Evolutionary conservation across 1,284 basidiomycete genomes (phyloP).

Genomic region (Phaffia rhodozyma): DNA sequence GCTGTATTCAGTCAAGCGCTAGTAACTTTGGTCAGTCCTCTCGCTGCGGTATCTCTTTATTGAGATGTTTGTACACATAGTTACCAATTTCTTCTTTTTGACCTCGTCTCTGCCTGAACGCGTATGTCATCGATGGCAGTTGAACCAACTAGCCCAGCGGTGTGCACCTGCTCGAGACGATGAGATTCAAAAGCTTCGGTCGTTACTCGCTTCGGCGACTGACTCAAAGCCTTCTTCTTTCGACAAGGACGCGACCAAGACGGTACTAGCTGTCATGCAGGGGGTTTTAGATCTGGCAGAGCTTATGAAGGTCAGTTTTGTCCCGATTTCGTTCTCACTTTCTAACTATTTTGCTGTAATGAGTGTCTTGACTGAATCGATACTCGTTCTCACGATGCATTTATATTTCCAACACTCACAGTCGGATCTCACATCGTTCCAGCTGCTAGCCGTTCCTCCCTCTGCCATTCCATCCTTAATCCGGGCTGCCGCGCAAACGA

Average conservation of each 20-base stretch:
- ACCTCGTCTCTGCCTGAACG: neutral
- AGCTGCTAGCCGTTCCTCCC: slow-evolving; percentile 1
- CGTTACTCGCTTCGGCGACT: slow-evolving; percentile 32
- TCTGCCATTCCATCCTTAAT: slow-evolving; percentile 4
- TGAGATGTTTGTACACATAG: neutral
- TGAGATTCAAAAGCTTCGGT: slow-evolving; percentile 41
- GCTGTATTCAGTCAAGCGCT: neutral
- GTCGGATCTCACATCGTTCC: neutral
- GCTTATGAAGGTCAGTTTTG: slow-evolving; percentile 41
- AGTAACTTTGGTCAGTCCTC: slow-evolving; percentile 28
- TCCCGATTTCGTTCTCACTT: neutral
- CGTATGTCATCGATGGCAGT: neutral
- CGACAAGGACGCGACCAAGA: slow-evolving; percentile 31
- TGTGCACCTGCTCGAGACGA: slow-evolving; percentile 55
- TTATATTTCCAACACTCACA: neutral
- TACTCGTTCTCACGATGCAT: neutral
- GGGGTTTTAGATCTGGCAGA: slow-evolving; percentile 44
- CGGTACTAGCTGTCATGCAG: slow-evolving; percentile 41
- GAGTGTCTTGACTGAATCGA: neutral
- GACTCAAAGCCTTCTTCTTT: neutral
- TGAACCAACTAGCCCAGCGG: slow-evolving; percentile 40
- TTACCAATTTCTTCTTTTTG: neutral
- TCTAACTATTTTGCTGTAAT: neutral
- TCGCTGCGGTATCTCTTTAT: slow-evolving; percentile 32
- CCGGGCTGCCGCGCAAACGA: slow-evolving; percentile 1